Percentiles rank a stretch among this genome's conserved stretches.
Conservation (phyloP, 192 early-diverging fungal species). For the Backusella parvicylindrica region DNA sequence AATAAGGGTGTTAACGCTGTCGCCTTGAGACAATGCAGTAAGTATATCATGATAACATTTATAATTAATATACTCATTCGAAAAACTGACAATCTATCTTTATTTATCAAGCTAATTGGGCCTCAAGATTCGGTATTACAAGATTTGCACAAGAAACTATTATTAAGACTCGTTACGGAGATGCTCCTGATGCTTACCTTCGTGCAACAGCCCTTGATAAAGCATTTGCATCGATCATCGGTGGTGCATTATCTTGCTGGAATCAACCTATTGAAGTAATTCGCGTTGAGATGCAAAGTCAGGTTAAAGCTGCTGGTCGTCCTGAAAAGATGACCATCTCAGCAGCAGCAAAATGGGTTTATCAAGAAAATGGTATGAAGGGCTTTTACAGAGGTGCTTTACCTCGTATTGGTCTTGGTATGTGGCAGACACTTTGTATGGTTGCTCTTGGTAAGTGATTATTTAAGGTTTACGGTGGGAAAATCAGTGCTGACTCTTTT, state of each 20-base stretch:
- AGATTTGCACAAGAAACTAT: constrained; percentile 71
- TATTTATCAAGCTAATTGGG: constrained; percentile 84
- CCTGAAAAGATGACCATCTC: constrained; percentile 92
- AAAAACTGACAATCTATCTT: not conserved
- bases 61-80: not conserved
- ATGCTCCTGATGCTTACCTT: constrained; percentile 32
- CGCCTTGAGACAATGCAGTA: constrained; percentile 86
- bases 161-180: constrained; percentile 51
- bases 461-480: not conserved
- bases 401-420: constrained; percentile 73
- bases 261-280: constrained; percentile 99
- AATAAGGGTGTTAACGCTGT: constrained; percentile 99
- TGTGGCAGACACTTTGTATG: constrained; percentile 93
- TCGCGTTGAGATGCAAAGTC: constrained; percentile 97
- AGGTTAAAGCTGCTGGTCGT: constrained; percentile 81
- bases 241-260: constrained; percentile 94
- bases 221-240: constrained; percentile 77
- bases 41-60: not conserved
- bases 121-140: constrained; percentile 88
- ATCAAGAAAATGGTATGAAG: constrained; percentile 82
- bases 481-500: not conserved
- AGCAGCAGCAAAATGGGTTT: constrained; percentile 84
- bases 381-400: constrained; percentile 92
- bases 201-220: constrained; percentile 55
- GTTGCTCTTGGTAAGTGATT: constrained; percentile 58